Percentiles rank a stretch among this genome's conserved stretches.
phyloP scores from a whole-genome alignment of 495 filamentous ascomycete genomes.

The Ramalina peruviana region DNA sequence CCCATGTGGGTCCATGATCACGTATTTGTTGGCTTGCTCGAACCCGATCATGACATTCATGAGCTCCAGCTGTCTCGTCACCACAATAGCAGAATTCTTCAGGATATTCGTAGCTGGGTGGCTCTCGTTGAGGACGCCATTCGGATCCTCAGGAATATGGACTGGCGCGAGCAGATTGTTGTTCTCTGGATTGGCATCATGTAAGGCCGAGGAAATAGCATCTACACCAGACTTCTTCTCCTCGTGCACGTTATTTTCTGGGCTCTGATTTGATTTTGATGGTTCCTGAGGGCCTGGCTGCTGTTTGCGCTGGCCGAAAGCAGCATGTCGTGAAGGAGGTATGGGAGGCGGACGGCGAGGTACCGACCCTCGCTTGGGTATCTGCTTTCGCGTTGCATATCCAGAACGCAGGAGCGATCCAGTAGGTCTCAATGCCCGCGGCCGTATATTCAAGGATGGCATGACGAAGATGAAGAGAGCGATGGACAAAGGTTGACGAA shows the following conservation, averaged over 20 bases:
- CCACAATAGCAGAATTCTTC: constrained; percentile 47
- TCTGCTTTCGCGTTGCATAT: constrained; percentile 2
- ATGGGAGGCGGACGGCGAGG: constrained; percentile 1
- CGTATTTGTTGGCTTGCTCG: constrained; percentile 60
- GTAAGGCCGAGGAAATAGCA: constrained; percentile 12
- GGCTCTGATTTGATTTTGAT: not conserved
- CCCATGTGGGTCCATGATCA: constrained; percentile 56
- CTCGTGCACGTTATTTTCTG: not conserved
- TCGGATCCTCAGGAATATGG: constrained; percentile 47
- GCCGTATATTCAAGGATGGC: not conserved
- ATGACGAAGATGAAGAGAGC: not conserved
- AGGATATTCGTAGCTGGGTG: constrained; percentile 48
- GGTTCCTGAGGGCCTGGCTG: not conserved
- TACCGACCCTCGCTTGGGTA: not conserved
- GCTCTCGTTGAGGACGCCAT: constrained; percentile 43
- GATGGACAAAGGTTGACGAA: not conserved
- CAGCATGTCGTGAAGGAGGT: not conserved
- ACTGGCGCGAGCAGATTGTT: constrained; percentile 39
- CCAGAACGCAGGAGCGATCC: constrained; percentile 1
- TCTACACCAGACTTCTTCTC: constrained; percentile 3
- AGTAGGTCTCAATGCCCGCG: not conserved
- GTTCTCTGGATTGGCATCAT: constrained; percentile 22
- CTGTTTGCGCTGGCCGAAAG: not conserved
- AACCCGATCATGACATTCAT: constrained; percentile 61
- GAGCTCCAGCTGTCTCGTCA: constrained; percentile 53